These are phyloP conservation scores for Lentinula guzmanii DNA, from an alignment of 768 basidiomycete species.

Conservation along the genomic window DNA sequence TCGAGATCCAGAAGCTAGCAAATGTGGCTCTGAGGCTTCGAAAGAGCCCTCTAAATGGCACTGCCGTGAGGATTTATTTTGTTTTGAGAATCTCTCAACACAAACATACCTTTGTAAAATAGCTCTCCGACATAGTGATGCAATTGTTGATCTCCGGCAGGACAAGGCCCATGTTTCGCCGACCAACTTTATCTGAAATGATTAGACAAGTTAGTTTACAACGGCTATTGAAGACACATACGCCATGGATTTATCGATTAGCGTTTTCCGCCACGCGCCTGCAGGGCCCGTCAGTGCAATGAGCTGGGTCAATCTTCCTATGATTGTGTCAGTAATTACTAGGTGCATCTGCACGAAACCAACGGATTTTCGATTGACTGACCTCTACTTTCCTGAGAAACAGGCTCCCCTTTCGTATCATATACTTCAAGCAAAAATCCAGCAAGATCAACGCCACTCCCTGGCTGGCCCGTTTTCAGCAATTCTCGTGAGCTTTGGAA, in stretches of 20 bases:
- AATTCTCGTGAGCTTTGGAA: constrained; percentile 88
- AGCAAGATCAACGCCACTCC: constrained; percentile 85
- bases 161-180: constrained; percentile 66
- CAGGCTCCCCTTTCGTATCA: constrained; percentile 61
- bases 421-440: constrained; percentile 81
- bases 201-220: constrained; percentile 5
- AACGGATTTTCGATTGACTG: constrained; percentile 18
- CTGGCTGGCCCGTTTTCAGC: constrained; percentile 81
- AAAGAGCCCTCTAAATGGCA: constrained; percentile 62
- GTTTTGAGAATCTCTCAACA: neutral
- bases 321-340: constrained; percentile 8
- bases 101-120: constrained; percentile 65
- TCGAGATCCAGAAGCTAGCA: constrained; percentile 80
- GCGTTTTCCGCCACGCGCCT: constrained; percentile 86
- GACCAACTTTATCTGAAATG: constrained; percentile 65
- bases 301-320: constrained; percentile 86
- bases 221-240: constrained; percentile 31
- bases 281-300: constrained; percentile 77
- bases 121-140: constrained; percentile 90
- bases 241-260: constrained; percentile 82
- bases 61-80: neutral
- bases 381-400: constrained; percentile 82
- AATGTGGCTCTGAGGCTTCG: constrained; percentile 71
- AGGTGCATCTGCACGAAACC: neutral
- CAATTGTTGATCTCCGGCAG: constrained; percentile 82